Conservation (phyloP, 805 yeast species). For the Scheffersomyces stipitis region DNA sequence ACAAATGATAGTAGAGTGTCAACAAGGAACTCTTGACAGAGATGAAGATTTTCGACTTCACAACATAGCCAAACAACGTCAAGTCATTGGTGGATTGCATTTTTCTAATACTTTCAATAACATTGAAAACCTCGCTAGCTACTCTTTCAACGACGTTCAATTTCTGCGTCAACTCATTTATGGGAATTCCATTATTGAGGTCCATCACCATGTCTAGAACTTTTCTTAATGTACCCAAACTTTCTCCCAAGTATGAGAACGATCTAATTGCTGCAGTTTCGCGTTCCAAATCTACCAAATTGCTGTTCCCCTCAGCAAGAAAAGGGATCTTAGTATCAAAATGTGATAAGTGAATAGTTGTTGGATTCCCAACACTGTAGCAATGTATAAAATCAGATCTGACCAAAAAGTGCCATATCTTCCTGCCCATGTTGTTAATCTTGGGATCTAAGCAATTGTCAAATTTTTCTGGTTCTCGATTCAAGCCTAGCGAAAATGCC, state of each 20-base stretch:
- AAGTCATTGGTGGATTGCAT: slow-evolving; percentile 5
- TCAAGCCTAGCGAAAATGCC: slow-evolving; percentile 20
- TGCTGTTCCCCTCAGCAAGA: slow-evolving; percentile 13
- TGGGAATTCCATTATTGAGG: slow-evolving; percentile 12
- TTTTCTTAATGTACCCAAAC: slow-evolving; percentile 6
- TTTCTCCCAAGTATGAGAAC: slow-evolving; percentile 9
- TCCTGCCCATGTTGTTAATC: slow-evolving; percentile 52
- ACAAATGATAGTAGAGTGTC: slow-evolving; percentile 10
- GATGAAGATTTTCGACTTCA: slow-evolving; percentile 10
- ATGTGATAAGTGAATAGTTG: slow-evolving; percentile 6
- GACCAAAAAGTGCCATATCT: slow-evolving; percentile 56
- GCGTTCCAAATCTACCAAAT: slow-evolving; percentile 10
- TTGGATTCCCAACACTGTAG: slow-evolving; percentile 17
- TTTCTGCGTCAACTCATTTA: slow-evolving; percentile 9
- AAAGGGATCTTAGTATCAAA: slow-evolving; percentile 15
- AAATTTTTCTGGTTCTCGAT: slow-evolving; percentile 27
- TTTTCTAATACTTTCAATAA: slow-evolving; percentile 1
- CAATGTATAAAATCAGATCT: slow-evolving; percentile 9
- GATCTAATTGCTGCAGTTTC: slow-evolving; percentile 11
- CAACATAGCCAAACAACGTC: no score
- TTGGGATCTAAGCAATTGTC: slow-evolving; percentile 31
- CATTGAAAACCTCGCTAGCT: slow-evolving; percentile 5
- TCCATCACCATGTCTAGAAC: slow-evolving; percentile 13
- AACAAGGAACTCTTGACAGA: slow-evolving; percentile 10
- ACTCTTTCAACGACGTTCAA: slow-evolving; percentile 8